Percentiles rank a stretch among this genome's conserved stretches.
Conservation (phyloP, 1,284 basidiomycete genomes). For the Melampsora americana region DNA sequence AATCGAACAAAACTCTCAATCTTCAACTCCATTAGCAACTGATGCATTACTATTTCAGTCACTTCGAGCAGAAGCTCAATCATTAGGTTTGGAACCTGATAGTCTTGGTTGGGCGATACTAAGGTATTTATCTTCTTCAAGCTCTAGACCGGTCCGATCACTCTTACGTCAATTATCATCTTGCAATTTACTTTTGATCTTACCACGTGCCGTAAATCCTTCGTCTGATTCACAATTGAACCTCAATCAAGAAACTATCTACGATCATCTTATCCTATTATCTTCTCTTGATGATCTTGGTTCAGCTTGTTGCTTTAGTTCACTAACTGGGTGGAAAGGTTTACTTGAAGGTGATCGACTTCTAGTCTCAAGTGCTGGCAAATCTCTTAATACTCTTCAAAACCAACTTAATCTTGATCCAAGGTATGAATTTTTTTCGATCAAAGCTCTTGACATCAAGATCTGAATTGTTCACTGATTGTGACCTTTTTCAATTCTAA, state of each 20-base stretch:
- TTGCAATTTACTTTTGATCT: background rate
- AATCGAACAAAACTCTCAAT: background rate
- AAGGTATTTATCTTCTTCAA: slow-evolving; percentile 2
- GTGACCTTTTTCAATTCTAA: background rate
- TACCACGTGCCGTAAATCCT: slow-evolving; percentile 15
- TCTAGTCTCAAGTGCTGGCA: slow-evolving; percentile 8
- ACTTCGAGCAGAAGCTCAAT: slow-evolving; percentile 21
- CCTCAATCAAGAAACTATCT: background rate
- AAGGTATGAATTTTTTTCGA: background rate
- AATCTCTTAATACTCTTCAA: background rate
- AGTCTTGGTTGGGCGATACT: slow-evolving; percentile 33
- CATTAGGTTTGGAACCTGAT: slow-evolving; percentile 21
- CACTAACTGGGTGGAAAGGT: slow-evolving; percentile 34
- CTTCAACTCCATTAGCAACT: slow-evolving; percentile 14
- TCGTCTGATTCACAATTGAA: background rate
- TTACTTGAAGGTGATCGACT: slow-evolving; percentile 36
- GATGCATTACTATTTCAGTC: slow-evolving; percentile 41
- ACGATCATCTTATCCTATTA: slow-evolving; percentile 20
- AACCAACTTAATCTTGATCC: slow-evolving; percentile 1
- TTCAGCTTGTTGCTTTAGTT: slow-evolving; percentile 2
- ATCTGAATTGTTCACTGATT: background rate
- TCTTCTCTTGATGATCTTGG: background rate
- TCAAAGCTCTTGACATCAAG: background rate
- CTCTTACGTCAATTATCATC: background rate
- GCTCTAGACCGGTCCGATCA: background rate